Percentiles rank a stretch among this genome's conserved stretches.
These are phyloP conservation scores for Hanseniaspora lachancei DNA, from an alignment of 805 yeast genomes.

Conservation along the genomic window DNA sequence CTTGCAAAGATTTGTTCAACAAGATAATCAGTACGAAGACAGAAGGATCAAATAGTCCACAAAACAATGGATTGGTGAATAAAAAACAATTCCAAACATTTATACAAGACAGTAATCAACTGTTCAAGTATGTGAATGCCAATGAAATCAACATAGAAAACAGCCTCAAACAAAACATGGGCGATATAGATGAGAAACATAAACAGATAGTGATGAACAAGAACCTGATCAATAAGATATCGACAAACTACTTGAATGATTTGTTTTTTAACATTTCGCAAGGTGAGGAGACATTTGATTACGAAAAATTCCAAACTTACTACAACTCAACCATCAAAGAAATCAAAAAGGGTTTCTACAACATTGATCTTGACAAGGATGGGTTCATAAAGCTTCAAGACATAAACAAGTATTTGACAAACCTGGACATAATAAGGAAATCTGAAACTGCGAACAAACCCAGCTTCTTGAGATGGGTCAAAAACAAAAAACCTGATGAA, in stretches of 20 bases:
- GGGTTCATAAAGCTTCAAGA: conserved; percentile 57
- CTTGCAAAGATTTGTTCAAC: neutral
- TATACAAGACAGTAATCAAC: conserved; percentile 7
- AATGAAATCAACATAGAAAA: neutral
- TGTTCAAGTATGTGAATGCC: conserved; percentile 2
- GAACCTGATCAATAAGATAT: conserved; percentile 6
- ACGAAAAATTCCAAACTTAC: conserved; percentile 58
- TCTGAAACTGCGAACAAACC: neutral
- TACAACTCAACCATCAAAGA: conserved; percentile 56
- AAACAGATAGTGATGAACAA: conserved; percentile 6
- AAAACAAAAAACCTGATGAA: conserved; percentile 13
- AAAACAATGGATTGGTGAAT: neutral
- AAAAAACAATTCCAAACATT: neutral
- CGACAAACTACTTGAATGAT: conserved; percentile 6
- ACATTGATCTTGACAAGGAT: conserved; percentile 58
- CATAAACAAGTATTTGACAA: conserved; percentile 49
- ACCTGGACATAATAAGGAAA: conserved; percentile 29
- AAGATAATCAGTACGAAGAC: neutral
- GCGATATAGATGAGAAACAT: neutral
- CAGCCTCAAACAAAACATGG: neutral
- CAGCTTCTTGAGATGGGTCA: conserved; percentile 22
- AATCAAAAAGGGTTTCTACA: conserved; percentile 52
- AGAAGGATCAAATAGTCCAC: neutral
- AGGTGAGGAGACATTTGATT: conserved; percentile 40
- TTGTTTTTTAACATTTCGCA: conserved; percentile 48